phyloP scores from a whole-genome alignment of 2,329 filamentous ascomycete genomes.

The Trichoderma gracile region DNA sequence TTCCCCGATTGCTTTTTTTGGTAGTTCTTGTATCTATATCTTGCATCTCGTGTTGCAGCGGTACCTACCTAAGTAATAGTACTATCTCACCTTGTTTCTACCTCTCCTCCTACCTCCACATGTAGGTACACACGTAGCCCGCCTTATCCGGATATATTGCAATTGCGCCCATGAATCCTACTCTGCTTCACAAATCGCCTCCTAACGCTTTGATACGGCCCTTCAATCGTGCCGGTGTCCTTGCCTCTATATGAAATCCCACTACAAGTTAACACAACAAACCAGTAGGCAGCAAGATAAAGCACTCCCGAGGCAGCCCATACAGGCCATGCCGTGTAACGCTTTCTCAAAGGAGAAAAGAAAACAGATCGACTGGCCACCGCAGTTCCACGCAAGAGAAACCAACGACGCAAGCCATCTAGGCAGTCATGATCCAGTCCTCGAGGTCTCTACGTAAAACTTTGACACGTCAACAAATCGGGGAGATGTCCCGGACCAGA shows the following conservation, averaged over 20 bases:
- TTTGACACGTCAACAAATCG: too few relatives aligned
- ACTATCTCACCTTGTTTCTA: too few relatives aligned
- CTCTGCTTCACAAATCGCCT: conserved; percentile 1
- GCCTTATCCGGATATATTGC: conserved; percentile 16
- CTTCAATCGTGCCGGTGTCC: background rate
- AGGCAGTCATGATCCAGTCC: too few relatives aligned
- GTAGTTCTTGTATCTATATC: too few relatives aligned
- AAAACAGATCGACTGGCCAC: background rate
- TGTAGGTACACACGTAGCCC: background rate
- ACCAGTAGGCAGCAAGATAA: too few relatives aligned
- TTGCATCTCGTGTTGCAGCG: too few relatives aligned
- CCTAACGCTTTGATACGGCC: background rate
- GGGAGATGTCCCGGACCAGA: too few relatives aligned
- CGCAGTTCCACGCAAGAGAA: background rate
- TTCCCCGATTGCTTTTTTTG: background rate
- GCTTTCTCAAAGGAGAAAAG: background rate
- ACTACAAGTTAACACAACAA: too few relatives aligned
- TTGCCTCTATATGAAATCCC: background rate
- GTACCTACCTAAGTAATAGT: too few relatives aligned
- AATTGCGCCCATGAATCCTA: conserved; percentile 11
- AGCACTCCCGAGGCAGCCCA: background rate
- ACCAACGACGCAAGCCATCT: background rate
- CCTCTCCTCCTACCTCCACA: too few relatives aligned
- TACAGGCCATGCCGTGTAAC: conserved; percentile 12
- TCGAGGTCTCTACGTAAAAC: too few relatives aligned